Base-by-base conservation (phyloP, 306 rosid genomes). In the Lathyrus tuberosus region DNA sequence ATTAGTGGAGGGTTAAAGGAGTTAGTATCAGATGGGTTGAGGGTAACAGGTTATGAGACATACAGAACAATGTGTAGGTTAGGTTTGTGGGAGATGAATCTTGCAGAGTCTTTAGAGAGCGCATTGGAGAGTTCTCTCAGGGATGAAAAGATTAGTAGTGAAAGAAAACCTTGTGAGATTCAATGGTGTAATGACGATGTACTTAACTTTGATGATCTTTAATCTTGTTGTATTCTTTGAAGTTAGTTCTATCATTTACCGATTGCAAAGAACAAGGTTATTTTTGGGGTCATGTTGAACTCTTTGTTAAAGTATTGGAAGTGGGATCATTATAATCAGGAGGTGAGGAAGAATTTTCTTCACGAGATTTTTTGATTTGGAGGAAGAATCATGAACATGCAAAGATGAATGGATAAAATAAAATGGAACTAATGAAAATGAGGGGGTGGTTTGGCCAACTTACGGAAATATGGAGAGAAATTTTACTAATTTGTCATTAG, bases 81-180 rank as follows among this genome's bases (percentile, higher is more conserved):
- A 74, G 85, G 87, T 37, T 78, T 85, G 46, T 85, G 91, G 97
- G 98, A 85, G 82, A 72, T 79, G 22, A 78, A 88, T 84, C 80
- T 93, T 63, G 85, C 83, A 0, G 88, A 74, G 69, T 82, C 96
- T 20, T 42, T 90, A 28, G 91, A 76, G 61, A 85, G 78, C 54
- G 78, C 83, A 10, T 69, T 80, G 81, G 87, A 68, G 61, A 72
- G 77, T 8, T 56, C 71, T 44, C 66, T 53, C 20, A 10, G 13
- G 49, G 73, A 59, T 63, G 6, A 8, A 40, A 81, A 81, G 77
- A 76, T 44, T 37, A 60, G 51, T 60, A 69, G 77, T 57, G 77
- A 54, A 17, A 70, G 80, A 70, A 74, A 72, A 38, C 17, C 47
- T 56, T 59, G n/a, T 42, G 89, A 83, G 15, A 79, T 84, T 51